Base-by-base conservation (phyloP, 345 rosid genomes). In the Ricinus communis region DNA sequence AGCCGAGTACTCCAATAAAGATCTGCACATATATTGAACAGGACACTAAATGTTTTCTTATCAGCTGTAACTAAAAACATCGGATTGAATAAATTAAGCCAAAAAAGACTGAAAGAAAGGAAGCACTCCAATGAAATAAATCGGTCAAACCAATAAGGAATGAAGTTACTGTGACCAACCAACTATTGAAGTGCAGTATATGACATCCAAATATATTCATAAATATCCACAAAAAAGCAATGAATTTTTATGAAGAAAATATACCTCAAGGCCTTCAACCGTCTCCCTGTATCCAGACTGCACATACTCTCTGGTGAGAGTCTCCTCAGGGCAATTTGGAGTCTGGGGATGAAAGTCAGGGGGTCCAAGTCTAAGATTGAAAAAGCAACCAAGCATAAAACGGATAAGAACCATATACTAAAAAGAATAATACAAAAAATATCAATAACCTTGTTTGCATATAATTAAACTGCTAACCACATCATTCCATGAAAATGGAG, bases 231-330 rank as follows among this genome's bases (percentile, higher is more conserved):
- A 38, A 30, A 15, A 49, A 68, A 28, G 21, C 1, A 21, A 56
- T 36, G 36, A 71, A 21, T 4, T 36, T 25, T 2, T 19, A 24
- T 66, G 45, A 51, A 7, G 10, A 73, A 59, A 69, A 27, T 55
- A 65, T 76, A 96, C 99, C 97, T 96, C 97, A 85, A 96, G 90
- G 64, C 96, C 96, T 79, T 89, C 99, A 81, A 93, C 86, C 51
- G 93, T 88, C 82, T 96, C 99, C 85, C 80, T 93, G 83, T 96
- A 96, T 66, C 99, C 99, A 74, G 43, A 70, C 66, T 76, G 90
- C 66, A 90, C 90, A 84, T 91, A 89, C 63, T 93, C 98, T 71
- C 80, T 84, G 31, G 90, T 89, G 49, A 96, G 84, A 55, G 90
- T 93, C 86, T 96, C 99, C 82, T 96, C 99, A 0, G 98, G 93